A percentile compares a stretch with the other conserved stretches of the same genome.
Conservation (phyloP, 2,329 filamentous ascomycete genomes). For the Byssochlamys sp. region DNA sequence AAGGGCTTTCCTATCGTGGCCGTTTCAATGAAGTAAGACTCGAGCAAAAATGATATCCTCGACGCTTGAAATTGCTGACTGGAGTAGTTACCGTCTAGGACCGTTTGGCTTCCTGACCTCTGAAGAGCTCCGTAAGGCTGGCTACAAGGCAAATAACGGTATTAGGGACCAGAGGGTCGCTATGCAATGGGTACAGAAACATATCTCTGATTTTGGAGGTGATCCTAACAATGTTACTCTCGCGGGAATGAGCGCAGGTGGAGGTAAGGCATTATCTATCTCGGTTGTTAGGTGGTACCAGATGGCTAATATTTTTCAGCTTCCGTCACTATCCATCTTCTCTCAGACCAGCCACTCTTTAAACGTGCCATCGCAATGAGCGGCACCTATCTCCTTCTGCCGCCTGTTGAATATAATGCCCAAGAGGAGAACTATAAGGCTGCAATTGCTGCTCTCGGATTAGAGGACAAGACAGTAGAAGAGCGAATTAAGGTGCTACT, state of each 20-base stretch:
- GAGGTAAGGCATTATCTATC: constrained; percentile 18
- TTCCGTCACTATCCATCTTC: constrained; percentile 24
- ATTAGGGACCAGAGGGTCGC: constrained; percentile 41
- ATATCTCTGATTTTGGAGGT: constrained; percentile 35
- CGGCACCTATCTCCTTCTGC: constrained; percentile 36
- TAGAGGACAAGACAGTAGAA: constrained; percentile 27
- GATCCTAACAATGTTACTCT: constrained; percentile 31
- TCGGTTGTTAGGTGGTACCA: background rate
- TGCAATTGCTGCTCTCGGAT: constrained; percentile 31
- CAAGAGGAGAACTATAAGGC: constrained; percentile 36
- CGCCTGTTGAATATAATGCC: constrained; percentile 27
- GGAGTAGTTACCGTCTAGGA: constrained; percentile 38
- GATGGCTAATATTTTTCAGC: constrained; percentile 10
- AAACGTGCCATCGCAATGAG: constrained; percentile 34
- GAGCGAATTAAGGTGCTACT: constrained; percentile 36
- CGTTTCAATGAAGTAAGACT: constrained; percentile 35
- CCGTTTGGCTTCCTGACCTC: constrained; percentile 41
- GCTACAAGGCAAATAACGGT: constrained; percentile 38
- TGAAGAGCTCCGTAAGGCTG: constrained; percentile 36
- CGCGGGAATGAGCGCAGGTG: constrained; percentile 43
- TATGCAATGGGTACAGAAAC: constrained; percentile 30
- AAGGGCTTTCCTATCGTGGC: constrained; percentile 40
- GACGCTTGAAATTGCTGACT: constrained; percentile 5
- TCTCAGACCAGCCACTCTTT: constrained; percentile 32
- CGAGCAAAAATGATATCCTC: background rate